These are phyloP conservation scores for Thelonectria blattea DNA, from an alignment of 2,329 filamentous ascomycete species.

Conservation along the genomic window DNA sequence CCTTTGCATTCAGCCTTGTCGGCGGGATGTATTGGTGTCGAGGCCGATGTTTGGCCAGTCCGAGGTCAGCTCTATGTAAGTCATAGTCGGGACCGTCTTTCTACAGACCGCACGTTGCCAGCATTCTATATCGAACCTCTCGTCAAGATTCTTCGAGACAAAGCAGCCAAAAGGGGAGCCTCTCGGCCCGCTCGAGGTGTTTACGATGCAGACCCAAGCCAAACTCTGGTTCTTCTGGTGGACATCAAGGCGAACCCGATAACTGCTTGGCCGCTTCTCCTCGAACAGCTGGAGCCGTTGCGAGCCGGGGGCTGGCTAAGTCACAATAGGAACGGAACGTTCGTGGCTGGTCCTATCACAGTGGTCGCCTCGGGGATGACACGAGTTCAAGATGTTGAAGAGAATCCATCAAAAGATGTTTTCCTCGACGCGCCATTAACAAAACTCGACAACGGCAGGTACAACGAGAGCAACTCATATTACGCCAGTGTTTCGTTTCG, in stretches of 20 bases:
- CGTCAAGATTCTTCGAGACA: slow-evolving; percentile 61
- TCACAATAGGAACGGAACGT: slow-evolving; percentile 54
- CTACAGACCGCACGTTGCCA: slow-evolving; percentile 62
- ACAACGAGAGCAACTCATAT: slow-evolving; percentile 64
- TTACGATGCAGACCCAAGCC: slow-evolving; percentile 58
- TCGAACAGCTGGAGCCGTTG: slow-evolving; percentile 58
- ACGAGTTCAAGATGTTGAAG: slow-evolving; percentile 21
- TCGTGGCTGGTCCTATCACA: slow-evolving; percentile 65
- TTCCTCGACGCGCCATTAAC: slow-evolving; percentile 71
- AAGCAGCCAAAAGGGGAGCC: slow-evolving; percentile 30
- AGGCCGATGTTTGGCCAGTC: slow-evolving; percentile 73
- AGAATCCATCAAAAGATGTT: slow-evolving; percentile 54
- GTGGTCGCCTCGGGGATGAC: slow-evolving; percentile 69
- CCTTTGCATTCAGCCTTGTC: slow-evolving; percentile 68
- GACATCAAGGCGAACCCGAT: slow-evolving; percentile 66
- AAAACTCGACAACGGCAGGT: slow-evolving; percentile 45
- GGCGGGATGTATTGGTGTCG: slow-evolving; percentile 66
- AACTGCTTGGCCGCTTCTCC: slow-evolving; percentile 36
- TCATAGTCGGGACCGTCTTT: slow-evolving; percentile 62
- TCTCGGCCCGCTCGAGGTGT: slow-evolving; percentile 54
- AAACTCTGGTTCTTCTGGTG: slow-evolving; percentile 67
- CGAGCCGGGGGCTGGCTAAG: slow-evolving; percentile 64
- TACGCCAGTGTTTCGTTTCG: slow-evolving; percentile 69
- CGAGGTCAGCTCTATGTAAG: slow-evolving; percentile 64
- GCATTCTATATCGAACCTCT: slow-evolving; percentile 70